Base-by-base conservation (phyloP, 2,329 filamentous ascomycete genomes). In the Colletotrichum orchidophilum region DNA sequence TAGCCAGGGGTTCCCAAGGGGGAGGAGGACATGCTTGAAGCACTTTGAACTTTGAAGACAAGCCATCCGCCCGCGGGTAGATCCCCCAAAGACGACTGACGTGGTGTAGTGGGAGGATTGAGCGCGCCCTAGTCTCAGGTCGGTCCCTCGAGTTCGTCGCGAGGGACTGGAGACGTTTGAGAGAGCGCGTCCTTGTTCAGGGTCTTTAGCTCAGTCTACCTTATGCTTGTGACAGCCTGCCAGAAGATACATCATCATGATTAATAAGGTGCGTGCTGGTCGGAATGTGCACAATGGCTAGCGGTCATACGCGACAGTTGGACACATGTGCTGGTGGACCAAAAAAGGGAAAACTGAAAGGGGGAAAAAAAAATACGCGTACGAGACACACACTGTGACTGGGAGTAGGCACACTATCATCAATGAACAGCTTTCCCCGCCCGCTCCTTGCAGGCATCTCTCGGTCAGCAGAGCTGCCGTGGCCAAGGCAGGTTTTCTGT, bases 401-500 rank as follows among this genome's bases (percentile, higher is more conserved):
- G 39, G 15, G n/a, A 5, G 21, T 3, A 27, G 13, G 42, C 58
- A 50, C 24, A 31, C 21, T 29, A 53, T 39, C 31, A 31, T 39
- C 31, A 31, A 53, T 27, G 12, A 24, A 31, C 52, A 42, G 50
- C n/a, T 24, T 27, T 18, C 35, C 57, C 8, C 3, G 24, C 13
- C n/a, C 26, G 35, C 39, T 54, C 52, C 39, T 64, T 57, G 60
- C 64, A 63, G 50, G 65, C 59, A 63, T 55, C 64, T 31, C 50
- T 71, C 68, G 21, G 31, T 24, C 39, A 42, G 24, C 69, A 63
- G 64, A 64, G 57, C 53, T 68, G 58, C 52, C 64, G 27, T 52
- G 42, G 54, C 68, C 68, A 63, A 63, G 58, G 68, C 58, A 68
- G 59, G 64, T 63, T 62, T 61, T 58, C 27, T 61, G 42, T 61